Evolutionary conservation across 371 early-diverging fungal genomes (phyloP), one percentile per base, ranked within the genome.

Genomic region (Syncephalastrum sp.): DNA sequence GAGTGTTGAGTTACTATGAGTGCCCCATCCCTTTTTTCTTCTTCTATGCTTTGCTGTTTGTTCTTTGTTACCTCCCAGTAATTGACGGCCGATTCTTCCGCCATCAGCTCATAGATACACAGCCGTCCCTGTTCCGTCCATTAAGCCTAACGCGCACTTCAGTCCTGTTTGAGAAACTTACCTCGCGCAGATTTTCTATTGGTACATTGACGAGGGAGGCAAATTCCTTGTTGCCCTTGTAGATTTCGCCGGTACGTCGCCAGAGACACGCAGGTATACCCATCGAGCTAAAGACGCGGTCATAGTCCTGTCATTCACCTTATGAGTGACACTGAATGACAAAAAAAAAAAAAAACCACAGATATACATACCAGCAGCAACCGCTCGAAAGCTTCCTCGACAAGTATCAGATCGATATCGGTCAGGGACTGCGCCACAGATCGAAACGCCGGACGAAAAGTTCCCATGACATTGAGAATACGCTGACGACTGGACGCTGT

Each of bases 171-270:
- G 38, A 14, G 7, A 10, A 13, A 47, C 63, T 68, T 63, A 78
- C 84, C 44, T 92, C 92, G 47, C 83, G 76, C 12, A 93, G 71
- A 65, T 80, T 74, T 29, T 91, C 88, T 42, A 89, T 73, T 3
- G 92, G 88, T 15, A 92, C 83, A 50, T 89, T 89, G 10, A 95
- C 90, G 42, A 96, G 79, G 0, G 86, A 72, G 1, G 95, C 94
- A 82, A 96, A 96, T 71, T 93, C 93, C 57, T 90, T 87, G 77
- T 96, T 96, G 23, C 92, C 90, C 61, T 93, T 94, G 81, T 89
- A 94, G 27, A 96, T 95, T 72, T 96, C 96, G 17, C 97, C 97
- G 0, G 96, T 94, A 41, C 97, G 83, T 23, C 97, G 82, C 97
- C 96, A 95, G 24, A 95, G 71, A 62, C 94, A 93, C 15, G 94